phyloP scores from a whole-genome alignment of 768 basidiomycete species.

The Lactifluus pinguis region DNA sequence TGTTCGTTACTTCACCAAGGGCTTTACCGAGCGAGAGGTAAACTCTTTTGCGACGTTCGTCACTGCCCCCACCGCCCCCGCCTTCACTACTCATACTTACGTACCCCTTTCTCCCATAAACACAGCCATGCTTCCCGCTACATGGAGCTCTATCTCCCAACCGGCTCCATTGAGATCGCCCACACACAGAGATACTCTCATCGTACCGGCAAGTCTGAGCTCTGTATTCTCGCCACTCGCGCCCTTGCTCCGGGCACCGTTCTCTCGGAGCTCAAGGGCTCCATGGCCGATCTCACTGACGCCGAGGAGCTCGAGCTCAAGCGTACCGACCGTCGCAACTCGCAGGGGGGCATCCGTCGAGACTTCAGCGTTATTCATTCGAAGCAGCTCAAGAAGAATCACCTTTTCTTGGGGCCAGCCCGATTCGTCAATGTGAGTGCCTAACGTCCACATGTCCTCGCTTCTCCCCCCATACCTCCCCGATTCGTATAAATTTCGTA shows the following conservation, averaged over 20 bases:
- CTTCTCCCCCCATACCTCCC: constrained; percentile 8
- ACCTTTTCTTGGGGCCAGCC: constrained; percentile 84
- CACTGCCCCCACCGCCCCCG: constrained; percentile 19
- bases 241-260: constrained; percentile 57
- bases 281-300: constrained; percentile 80
- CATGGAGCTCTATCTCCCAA: constrained; percentile 78
- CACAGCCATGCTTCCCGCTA: constrained; percentile 79
- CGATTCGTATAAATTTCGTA: constrained; percentile 13
- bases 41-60: constrained; percentile 91
- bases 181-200: constrained; percentile 84
- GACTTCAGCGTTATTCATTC: constrained; percentile 91
- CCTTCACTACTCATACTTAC: constrained; percentile 19
- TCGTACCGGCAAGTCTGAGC: constrained; percentile 79
- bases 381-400: constrained; percentile 86
- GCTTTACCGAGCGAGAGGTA: constrained; percentile 74
- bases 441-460: background rate
- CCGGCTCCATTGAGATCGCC: constrained; percentile 78
- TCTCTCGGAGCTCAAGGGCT: constrained; percentile 81
- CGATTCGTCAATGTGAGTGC: constrained; percentile 82
- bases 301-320: constrained; percentile 84
- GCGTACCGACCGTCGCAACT: constrained; percentile 59
- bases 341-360: constrained; percentile 56
- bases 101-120: constrained; percentile 16
- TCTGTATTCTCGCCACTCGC: constrained; percentile 81
- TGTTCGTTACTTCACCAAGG: constrained; percentile 69